Base-by-base conservation (phyloP, 768 basidiomycete species). In the Pulveroboletus sp. region DNA sequence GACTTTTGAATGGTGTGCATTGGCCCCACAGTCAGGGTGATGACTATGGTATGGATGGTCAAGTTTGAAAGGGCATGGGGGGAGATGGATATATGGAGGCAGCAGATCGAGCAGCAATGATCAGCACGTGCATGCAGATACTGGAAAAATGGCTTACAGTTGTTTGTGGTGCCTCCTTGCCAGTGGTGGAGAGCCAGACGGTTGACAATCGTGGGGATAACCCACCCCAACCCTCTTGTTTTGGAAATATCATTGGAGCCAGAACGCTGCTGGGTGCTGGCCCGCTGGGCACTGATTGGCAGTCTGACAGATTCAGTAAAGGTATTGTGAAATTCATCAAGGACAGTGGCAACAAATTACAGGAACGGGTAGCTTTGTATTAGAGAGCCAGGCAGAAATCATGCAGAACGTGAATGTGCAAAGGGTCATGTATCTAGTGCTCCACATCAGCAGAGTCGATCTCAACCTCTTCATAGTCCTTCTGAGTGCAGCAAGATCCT, bases 401-500 rank as follows among this genome's bases (percentile, higher is more conserved):
- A 49, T 55, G 55, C 46, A 48, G 40, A 42, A 31, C 26, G 36
- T 47, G 47, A 54, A 61, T 29, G 32, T 35, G 41, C 41, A 47
- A 44, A 45, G 35, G 8, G 26, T 14, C 0, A 30, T 45, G 14
- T 47, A 36, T 51, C 58, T 69, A 77, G 63, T 77, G 78, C 61
- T 77, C 76, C 52, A 54, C 72, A 31, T 78, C 76, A 5, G 75
- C 77, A 35, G 76, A 77, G 62, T 74, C 73, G 24, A 72, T 74
- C 45, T 82, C 80, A 57, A 85, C 92, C 68, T 96, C 91, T 68
- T 92, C 90, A 61, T 93, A 93, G 58, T 93, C 92, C 71, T 93
- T 96, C 78, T 97, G 47, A 99, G 83, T 17, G 95, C 95, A n/a
- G 95, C 96, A 50, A 99, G 86, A 69, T 99, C 95, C 74, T 99